Percentiles rank a stretch among this genome's conserved stretches.
Conservation (phyloP, 2,329 filamentous ascomycete genomes). For the Colletotrichum sp. region DNA sequence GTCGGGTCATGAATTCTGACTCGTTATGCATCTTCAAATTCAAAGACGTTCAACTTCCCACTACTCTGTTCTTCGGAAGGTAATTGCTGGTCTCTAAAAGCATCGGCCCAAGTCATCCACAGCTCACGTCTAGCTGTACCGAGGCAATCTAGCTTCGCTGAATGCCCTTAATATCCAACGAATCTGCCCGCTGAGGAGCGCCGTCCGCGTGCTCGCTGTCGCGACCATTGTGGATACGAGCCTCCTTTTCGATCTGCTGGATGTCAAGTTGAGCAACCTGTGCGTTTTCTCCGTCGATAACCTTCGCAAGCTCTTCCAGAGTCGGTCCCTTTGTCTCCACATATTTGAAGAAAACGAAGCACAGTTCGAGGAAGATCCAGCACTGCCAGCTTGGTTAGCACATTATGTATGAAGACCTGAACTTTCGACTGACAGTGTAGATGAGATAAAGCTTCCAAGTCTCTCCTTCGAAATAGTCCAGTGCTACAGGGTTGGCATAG, state of each 20-base stretch:
- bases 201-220: not conserved
- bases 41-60: not conserved
- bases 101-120: not conserved
- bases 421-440: slow-evolving; percentile 51
- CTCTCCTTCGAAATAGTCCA: slow-evolving; percentile 47
- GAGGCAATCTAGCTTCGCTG: too few species aligned
- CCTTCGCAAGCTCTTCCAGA: slow-evolving; percentile 69
- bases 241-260: slow-evolving; percentile 48
- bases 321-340: slow-evolving; percentile 69
- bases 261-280: slow-evolving; percentile 50
- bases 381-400: not conserved
- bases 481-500: slow-evolving; percentile 61
- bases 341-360: slow-evolving; percentile 55
- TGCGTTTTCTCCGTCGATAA: slow-evolving; percentile 68
- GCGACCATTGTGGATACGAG: not conserved
- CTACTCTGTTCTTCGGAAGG: not conserved
- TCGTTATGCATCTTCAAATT: not conserved
- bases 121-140: too few species aligned
- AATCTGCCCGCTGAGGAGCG: not conserved
- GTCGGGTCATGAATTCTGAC: not conserved
- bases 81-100: not conserved
- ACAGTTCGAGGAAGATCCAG: slow-evolving; percentile 9
- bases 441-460: slow-evolving; percentile 63
- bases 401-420: not conserved
- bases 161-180: not conserved